Evolutionary conservation across 495 filamentous ascomycete genomes (phyloP), one percentile per base, ranked within the genome.

Genomic region (Aspergillus ostianus): DNA sequence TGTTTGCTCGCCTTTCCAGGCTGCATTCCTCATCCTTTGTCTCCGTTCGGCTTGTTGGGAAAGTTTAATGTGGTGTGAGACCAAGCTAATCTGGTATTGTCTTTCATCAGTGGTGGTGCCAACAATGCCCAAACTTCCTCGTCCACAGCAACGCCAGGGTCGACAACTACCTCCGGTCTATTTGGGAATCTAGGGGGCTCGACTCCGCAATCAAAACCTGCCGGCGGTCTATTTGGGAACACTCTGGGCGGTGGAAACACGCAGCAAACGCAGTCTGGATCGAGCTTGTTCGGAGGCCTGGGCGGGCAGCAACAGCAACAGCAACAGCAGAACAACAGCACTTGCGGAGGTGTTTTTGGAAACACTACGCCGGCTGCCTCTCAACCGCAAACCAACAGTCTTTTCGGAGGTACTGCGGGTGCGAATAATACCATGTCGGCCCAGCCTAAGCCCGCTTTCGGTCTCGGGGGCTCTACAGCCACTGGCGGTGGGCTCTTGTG

Each of bases 341-440:
- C 67, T 6, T 60, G 73, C 10, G 75, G 79, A 29, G 75, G 77
- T 44, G 68, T 86, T 55, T 88, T 88, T 69, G 83, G 82, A 48
- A 70, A 70, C 46, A 61, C 81, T 10, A 68, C 70, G 13, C 68
- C 73, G 3, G 61, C 74, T 49, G 64, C 76, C 27, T 70, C 80
- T 53, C 79, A 83, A 53, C 76, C 80, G 56, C 76, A 73, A 68
- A 51, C 76, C 53, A 66, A 67, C 51, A 73, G 79, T 44, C 68
- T 82, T 44, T 84, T 84, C 64, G 57, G 69, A 66, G 70, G 66
- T 13, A 67, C 68, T 41, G 66, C 73, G n/a, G 70, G 74, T 6
- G 75, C 77, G 18, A 78, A 70, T 67, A 17, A 61, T 70, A n/a
- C 73, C 77, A 56, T 41, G 36, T 10, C 9, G 36, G 12, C 9